Evolutionary conservation across 2,329 filamentous ascomycete species (phyloP).

Genomic region (Penicillium aurantiogriseum): DNA sequence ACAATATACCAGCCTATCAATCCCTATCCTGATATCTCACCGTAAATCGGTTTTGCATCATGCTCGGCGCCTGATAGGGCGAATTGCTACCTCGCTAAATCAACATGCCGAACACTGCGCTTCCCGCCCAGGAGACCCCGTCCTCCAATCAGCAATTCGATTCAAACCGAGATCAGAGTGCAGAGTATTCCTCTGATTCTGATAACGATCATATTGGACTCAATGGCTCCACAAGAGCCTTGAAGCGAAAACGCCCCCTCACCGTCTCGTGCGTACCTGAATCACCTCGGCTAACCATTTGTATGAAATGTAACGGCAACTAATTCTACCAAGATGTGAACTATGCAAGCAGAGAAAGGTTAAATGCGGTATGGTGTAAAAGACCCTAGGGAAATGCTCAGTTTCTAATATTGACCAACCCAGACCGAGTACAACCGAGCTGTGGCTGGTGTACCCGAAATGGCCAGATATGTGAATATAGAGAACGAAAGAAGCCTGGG

Average conservation of each 20-base stretch:
- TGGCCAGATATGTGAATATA: slow-evolving; percentile 65
- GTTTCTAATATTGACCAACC: slow-evolving; percentile 11
- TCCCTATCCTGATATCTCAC: background rate
- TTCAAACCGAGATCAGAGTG: slow-evolving; percentile 33
- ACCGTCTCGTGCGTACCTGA: slow-evolving; percentile 38
- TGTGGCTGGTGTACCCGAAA: slow-evolving; percentile 72
- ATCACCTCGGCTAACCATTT: background rate
- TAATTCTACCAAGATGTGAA: slow-evolving; percentile 40
- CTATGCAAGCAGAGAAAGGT: slow-evolving; percentile 48
- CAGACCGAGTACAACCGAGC: slow-evolving; percentile 56
- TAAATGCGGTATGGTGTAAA: slow-evolving; percentile 42
- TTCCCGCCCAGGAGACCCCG: slow-evolving; percentile 23
- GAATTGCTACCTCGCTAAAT: slow-evolving; percentile 29
- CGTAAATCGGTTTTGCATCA: slow-evolving; percentile 12
- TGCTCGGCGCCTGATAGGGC: slow-evolving; percentile 25
- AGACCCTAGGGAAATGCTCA: background rate
- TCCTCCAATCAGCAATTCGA: slow-evolving; percentile 24
- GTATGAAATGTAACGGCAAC: background rate
- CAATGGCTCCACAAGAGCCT: slow-evolving; percentile 31
- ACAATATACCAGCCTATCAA: background rate
- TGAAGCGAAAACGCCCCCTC: slow-evolving; percentile 41
- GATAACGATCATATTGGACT: slow-evolving; percentile 30
- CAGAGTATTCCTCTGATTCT: slow-evolving; percentile 40
- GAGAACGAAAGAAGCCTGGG: slow-evolving; percentile 69
- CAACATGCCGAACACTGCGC: slow-evolving; percentile 36